phyloP scores from a whole-genome alignment of 257 asterid genomes.

The Linaria vulgaris region DNA sequence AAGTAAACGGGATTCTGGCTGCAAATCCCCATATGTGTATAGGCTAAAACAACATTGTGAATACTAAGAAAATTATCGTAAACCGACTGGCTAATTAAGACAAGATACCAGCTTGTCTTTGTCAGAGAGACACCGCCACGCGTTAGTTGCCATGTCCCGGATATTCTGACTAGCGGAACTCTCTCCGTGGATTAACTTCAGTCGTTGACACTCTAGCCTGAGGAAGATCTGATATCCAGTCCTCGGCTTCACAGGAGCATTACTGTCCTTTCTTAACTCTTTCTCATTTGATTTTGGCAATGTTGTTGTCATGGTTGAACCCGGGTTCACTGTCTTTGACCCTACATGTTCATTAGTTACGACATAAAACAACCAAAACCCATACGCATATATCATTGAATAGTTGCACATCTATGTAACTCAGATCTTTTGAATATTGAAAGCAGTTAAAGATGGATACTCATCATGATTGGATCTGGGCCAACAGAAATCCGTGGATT shows the following conservation, averaged over 20 bases:
- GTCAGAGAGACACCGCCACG: slow-evolving; percentile 57
- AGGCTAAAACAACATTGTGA: too few relatives aligned
- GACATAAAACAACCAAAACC: background rate
- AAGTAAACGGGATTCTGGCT: too few relatives aligned
- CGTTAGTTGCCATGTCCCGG: slow-evolving; percentile 44
- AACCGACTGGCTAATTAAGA: background rate
- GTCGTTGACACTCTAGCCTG: slow-evolving; percentile 48
- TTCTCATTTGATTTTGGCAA: slow-evolving; percentile 14
- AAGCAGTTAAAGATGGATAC: too few relatives aligned
- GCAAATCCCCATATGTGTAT: background rate
- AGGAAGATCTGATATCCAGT: slow-evolving; percentile 59
- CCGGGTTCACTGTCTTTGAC: slow-evolving; percentile 25
- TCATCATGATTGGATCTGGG: too few relatives aligned
- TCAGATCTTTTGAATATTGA: too few relatives aligned
- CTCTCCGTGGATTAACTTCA: slow-evolving; percentile 47
- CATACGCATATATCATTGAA: too few relatives aligned
- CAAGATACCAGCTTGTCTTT: slow-evolving; percentile 51
- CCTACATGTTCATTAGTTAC: slow-evolving; percentile 33
- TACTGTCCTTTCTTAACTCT: slow-evolving; percentile 28
- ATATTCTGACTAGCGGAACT: slow-evolving; percentile 28
- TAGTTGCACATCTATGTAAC: too few relatives aligned
- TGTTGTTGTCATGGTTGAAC: slow-evolving; percentile 18
- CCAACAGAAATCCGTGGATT: too few relatives aligned
- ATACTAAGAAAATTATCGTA: too few relatives aligned
- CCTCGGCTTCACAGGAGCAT: slow-evolving; percentile 52